A percentile compares a stretch with the other conserved stretches of the same genome.
Evolutionary conservation across 768 basidiomycete genomes (phyloP).

Genomic region (Boletus subcaerulescens): DNA sequence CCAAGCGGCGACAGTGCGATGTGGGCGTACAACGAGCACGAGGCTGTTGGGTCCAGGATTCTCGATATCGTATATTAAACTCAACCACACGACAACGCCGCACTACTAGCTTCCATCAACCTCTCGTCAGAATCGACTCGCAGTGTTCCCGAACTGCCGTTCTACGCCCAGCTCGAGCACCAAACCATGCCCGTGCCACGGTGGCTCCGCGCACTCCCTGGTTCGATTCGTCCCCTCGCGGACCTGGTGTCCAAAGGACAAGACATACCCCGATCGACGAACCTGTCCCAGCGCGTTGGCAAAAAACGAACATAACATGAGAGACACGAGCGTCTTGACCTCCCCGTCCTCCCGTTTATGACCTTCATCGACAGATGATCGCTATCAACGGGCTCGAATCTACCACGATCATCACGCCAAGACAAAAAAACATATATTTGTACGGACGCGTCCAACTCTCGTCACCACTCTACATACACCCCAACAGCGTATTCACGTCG

Average conservation of each 20-base stretch:
- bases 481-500: conserved; percentile 61
- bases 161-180: conserved; percentile 53
- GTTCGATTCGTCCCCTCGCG: conserved; percentile 28
- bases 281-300: conserved; percentile 40
- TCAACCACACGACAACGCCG: no score
- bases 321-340: conserved; percentile 47
- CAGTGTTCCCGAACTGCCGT: conserved; percentile 42
- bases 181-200: conserved; percentile 52
- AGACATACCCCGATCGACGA: conserved; percentile 91
- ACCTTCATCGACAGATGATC: conserved; percentile 85
- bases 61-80: no score
- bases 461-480: conserved; percentile 66
- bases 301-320: not conserved
- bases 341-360: conserved; percentile 73
- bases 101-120: no score
- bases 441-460: conserved; percentile 66
- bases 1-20: no score
- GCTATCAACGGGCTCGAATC: conserved; percentile 42
- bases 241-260: conserved; percentile 64
- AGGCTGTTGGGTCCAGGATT: no score
- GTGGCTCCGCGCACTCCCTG: conserved; percentile 12
- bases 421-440: conserved; percentile 41
- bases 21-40: no score
- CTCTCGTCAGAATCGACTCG: conserved; percentile 38
- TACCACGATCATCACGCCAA: conserved; percentile 6